Evolutionary conservation across 352 stramenopile species (phyloP).

Genomic region (Thraustochytrium striatum): DNA sequence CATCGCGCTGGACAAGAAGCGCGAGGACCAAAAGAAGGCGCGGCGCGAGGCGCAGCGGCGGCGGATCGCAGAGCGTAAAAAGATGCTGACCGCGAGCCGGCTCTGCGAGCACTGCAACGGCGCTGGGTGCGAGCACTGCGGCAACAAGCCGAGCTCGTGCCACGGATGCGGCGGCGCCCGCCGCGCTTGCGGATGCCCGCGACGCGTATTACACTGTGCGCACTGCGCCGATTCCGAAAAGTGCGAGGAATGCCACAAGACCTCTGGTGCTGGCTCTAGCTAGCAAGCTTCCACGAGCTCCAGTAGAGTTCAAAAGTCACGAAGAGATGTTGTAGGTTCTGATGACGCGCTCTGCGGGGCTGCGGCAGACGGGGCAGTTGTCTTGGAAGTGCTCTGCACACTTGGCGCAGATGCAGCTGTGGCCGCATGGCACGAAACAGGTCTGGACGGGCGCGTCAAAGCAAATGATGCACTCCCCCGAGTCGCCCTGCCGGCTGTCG

Average conservation of each 20-base stretch:
- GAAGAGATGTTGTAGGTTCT: not conserved
- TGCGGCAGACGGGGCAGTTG: not conserved
- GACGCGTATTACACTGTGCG: not conserved
- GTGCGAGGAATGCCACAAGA: not conserved
- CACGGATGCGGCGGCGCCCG: not conserved
- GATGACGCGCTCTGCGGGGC: not conserved
- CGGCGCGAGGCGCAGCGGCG: slow-evolving; percentile 24
- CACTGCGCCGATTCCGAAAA: not conserved
- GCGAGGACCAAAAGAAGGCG: slow-evolving; percentile 9
- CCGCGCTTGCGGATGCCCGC: not conserved
- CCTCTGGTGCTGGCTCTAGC: not conserved
- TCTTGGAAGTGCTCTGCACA: not conserved
- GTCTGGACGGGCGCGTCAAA: not conserved
- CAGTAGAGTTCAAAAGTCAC: not conserved
- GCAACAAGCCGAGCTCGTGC: not conserved
- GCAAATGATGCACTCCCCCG: not conserved
- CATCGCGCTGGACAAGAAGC: not conserved
- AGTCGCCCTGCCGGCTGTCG: no score
- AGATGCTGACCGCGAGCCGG: no score
- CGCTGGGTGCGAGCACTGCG: no score
- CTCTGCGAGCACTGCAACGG: no score
- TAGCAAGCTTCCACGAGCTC: not conserved
- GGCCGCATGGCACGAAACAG: not conserved
- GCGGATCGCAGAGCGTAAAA: no score
- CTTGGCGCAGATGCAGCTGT: not conserved